These are phyloP conservation scores for Excoecaria cochinchinensis DNA, from an alignment of 345 rosid genomes.

Conservation along the genomic window DNA sequence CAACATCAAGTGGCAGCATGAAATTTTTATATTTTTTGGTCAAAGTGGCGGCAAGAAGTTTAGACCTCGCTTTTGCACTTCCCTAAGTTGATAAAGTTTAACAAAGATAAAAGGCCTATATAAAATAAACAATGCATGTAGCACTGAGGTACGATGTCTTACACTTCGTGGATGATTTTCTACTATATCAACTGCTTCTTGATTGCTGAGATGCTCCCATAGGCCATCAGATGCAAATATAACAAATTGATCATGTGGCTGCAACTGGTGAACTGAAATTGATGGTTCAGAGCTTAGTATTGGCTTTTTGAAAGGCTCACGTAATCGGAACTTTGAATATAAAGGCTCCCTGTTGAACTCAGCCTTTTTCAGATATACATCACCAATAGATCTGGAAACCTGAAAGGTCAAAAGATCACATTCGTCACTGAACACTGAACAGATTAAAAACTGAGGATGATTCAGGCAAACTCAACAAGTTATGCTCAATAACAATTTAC, in stretches of 20 bases:
- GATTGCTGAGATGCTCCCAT: slow-evolving; percentile 83
- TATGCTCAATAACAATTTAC: neutral
- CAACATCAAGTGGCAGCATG: neutral
- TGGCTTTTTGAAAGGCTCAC: slow-evolving; percentile 62
- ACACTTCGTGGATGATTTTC: slow-evolving; percentile 62
- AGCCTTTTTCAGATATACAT: slow-evolving; percentile 71
- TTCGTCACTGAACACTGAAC: slow-evolving; percentile 6
- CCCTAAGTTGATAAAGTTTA: neutral
- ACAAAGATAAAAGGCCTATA: neutral
- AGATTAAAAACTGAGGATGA: slow-evolving; percentile 10
- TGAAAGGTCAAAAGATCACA: slow-evolving; percentile 25
- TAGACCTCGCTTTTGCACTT: neutral
- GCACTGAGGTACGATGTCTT: slow-evolving; percentile 24
- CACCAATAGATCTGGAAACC: slow-evolving; percentile 86
- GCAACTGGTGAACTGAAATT: slow-evolving; percentile 60
- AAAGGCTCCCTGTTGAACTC: slow-evolving; percentile 88
- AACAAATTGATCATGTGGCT: slow-evolving; percentile 60
- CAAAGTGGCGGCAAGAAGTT: too few relatives aligned
- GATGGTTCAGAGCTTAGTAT: slow-evolving; percentile 76
- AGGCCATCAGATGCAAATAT: slow-evolving; percentile 89
- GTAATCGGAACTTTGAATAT: slow-evolving; percentile 60
- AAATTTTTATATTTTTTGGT: neutral
- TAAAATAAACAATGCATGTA: neutral
- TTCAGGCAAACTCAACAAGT: slow-evolving; percentile 2
- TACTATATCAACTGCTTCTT: slow-evolving; percentile 77